Percentiles rank a stretch among this genome's conserved stretches.
phyloP scores from a whole-genome alignment of 371 early-diverging fungal genomes.

The Mucor velutinosus region DNA sequence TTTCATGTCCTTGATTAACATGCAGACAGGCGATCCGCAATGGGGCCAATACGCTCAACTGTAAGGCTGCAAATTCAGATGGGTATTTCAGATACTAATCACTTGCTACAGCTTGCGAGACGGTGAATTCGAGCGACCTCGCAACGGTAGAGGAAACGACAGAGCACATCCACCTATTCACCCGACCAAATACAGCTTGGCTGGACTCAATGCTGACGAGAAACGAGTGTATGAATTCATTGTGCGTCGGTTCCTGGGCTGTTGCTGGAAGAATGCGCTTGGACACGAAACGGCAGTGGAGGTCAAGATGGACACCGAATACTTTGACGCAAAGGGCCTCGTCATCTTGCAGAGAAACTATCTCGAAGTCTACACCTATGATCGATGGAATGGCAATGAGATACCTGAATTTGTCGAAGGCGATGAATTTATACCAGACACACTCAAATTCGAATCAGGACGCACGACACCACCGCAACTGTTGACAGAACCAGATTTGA shows the following conservation, averaged over 20 bases:
- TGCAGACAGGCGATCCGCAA: conserved; percentile 58
- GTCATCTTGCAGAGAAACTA: conserved; percentile 87
- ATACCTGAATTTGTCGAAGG: conserved; percentile 78
- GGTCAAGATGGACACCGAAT: conserved; percentile 69
- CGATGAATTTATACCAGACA: conserved; percentile 73
- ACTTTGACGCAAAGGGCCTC: conserved; percentile 77
- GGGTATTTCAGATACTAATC: not conserved
- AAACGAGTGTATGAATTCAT: conserved; percentile 91
- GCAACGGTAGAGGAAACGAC: conserved; percentile 94
- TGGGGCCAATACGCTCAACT: conserved; percentile 74
- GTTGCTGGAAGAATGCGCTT: conserved; percentile 93
- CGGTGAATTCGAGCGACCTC: conserved; percentile 81
- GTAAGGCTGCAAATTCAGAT: conserved; percentile 37
- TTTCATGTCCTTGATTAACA: conserved; percentile 66
- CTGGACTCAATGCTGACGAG: conserved; percentile 73
- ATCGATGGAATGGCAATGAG: conserved; percentile 82
- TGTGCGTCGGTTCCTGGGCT: conserved; percentile 91
- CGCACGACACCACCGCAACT: conserved; percentile 81
- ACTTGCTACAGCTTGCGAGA: conserved; percentile 56
- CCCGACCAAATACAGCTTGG: conserved; percentile 70
- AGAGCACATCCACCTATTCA: conserved; percentile 99
- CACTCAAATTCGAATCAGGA: conserved; percentile 68
- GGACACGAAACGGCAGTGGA: conserved; percentile 86
- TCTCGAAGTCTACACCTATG: conserved; percentile 95
- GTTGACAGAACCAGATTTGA: conserved; percentile 94